These are phyloP conservation scores for Parietaria judaica DNA, from an alignment of 306 rosid species.

Conservation along the genomic window DNA sequence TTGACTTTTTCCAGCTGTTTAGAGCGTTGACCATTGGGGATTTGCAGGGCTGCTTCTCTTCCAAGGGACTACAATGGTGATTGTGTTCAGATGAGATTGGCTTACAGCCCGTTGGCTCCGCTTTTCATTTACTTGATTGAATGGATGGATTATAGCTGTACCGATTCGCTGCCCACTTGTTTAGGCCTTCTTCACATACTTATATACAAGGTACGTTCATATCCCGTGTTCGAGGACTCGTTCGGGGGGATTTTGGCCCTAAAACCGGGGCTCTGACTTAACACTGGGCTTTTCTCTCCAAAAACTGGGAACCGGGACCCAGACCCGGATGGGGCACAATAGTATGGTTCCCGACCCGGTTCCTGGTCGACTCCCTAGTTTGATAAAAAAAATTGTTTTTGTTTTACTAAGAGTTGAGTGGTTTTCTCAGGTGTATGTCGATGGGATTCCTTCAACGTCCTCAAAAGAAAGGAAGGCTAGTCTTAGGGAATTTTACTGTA, in stretches of 20 bases:
- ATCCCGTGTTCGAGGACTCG: too few relatives aligned
- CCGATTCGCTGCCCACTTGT: constrained; percentile 46
- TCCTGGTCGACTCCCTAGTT: too few relatives aligned
- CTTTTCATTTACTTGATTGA: constrained; percentile 52
- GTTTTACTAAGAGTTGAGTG: background rate
- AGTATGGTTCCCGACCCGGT: too few relatives aligned
- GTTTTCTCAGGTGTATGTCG: constrained; percentile 45
- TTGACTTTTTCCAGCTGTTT: too few relatives aligned
- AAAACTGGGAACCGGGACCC: too few relatives aligned
- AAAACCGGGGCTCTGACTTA: too few relatives aligned
- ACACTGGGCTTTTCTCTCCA: too few relatives aligned
- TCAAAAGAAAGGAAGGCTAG: constrained; percentile 58
- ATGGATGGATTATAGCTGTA: constrained; percentile 68
- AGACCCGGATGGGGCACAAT: too few relatives aligned
- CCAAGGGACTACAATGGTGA: constrained; percentile 52
- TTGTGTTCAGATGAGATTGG: constrained; percentile 54
- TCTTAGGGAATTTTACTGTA: constrained; percentile 60
- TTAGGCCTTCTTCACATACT: constrained; percentile 62
- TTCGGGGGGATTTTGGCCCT: too few relatives aligned
- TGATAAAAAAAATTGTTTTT: too few relatives aligned
- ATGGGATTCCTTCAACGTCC: constrained; percentile 54
- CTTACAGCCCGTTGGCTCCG: constrained; percentile 70
- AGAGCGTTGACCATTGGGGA: constrained; percentile 3
- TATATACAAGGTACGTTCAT: constrained; percentile 41
- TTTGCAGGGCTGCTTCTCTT: constrained; percentile 57